phyloP scores from a whole-genome alignment of 1,139 yeast genomes.

The Tardiomyces depauwii region DNA sequence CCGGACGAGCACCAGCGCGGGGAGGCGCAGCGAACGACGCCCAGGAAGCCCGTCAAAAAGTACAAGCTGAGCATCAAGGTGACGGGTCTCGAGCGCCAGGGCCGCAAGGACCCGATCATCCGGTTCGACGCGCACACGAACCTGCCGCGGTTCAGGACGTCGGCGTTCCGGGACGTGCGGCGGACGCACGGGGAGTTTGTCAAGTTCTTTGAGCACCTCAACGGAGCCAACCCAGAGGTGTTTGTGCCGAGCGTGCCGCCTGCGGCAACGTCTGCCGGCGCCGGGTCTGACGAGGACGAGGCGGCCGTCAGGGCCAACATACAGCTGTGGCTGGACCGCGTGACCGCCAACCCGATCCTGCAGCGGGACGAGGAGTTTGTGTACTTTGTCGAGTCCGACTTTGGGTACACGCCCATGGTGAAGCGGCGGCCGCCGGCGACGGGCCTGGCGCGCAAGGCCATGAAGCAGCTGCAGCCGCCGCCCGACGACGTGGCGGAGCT shows the following conservation, averaged over 20 bases:
- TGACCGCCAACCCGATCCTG: slow-evolving; percentile 63
- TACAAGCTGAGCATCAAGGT: slow-evolving; percentile 27
- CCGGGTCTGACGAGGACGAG: slow-evolving; percentile 73
- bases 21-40: too few species aligned
- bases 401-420: slow-evolving; percentile 39
- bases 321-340: slow-evolving; percentile 81
- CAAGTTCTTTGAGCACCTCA: slow-evolving; percentile 65
- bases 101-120: slow-evolving; percentile 39
- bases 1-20: too few species aligned
- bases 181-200: slow-evolving; percentile 72
- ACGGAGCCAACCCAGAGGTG: slow-evolving; percentile 77
- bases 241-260: slow-evolving; percentile 85
- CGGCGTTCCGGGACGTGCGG: slow-evolving; percentile 59
- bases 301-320: slow-evolving; percentile 45
- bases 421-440: slow-evolving; percentile 50
- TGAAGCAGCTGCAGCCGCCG: slow-evolving; percentile 87
- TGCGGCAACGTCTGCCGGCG: slow-evolving; percentile 64
- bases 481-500: slow-evolving; percentile 75
- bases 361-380: slow-evolving; percentile 83
- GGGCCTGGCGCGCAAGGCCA: slow-evolving; percentile 76
- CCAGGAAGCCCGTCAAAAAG: not conserved
- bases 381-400: slow-evolving; percentile 79
- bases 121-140: slow-evolving; percentile 43
- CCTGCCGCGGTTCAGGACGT: slow-evolving; percentile 66
- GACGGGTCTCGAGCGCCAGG: slow-evolving; percentile 37